Base-by-base conservation (phyloP, 495 filamentous ascomycete species). In the Neurospora sp. region DNA sequence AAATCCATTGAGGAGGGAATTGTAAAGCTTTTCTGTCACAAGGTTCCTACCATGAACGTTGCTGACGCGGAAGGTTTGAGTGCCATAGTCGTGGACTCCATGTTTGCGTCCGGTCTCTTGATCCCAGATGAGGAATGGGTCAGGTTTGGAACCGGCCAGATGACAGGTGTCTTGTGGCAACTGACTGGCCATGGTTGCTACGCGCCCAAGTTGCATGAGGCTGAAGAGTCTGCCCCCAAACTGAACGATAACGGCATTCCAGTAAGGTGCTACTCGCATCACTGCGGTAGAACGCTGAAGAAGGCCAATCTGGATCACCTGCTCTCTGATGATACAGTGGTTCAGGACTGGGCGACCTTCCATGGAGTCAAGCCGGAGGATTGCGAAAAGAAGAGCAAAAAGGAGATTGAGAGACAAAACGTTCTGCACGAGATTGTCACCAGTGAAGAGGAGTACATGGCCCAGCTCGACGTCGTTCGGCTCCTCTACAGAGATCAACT, bases 21-120 rank as follows among this genome's bases (percentile, higher is more conserved):
- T 53, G 90, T 97, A 31, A 93, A 90, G 9, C 84, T 99, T 27
- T 98, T 99, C 79, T 97, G 94, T 18, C 89, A 94, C 82, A 97
- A 97, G 81, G 94, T 99, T 3, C 94, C 96, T 1, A 99, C 95
- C 0, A 98, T 99, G 96, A 98, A 99, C 77, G 94, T 94, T 65
- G 94, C 96, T 3, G 96, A 98, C 85, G 96, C 96, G 2, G 96
- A 99, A 79, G 90, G 91, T 8, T 84, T 99, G 27, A 91, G 92
- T 68, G 87, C 89, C 61, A 89, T 88, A 69, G 92, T 97, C 2
- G 92, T 97, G 2, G 84, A 88, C 44, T 88, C 91, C 41, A 97
- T 99, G 94, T 86, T 94, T 70, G 84, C 87, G 3, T 89, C 91
- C 59, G 93, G 90, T 31, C 92, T 91, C 14, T 81, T 99, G 45